These are phyloP conservation scores for Ambrosiella xylebori DNA, from an alignment of 2,329 filamentous ascomycete species.

Conservation along the genomic window DNA sequence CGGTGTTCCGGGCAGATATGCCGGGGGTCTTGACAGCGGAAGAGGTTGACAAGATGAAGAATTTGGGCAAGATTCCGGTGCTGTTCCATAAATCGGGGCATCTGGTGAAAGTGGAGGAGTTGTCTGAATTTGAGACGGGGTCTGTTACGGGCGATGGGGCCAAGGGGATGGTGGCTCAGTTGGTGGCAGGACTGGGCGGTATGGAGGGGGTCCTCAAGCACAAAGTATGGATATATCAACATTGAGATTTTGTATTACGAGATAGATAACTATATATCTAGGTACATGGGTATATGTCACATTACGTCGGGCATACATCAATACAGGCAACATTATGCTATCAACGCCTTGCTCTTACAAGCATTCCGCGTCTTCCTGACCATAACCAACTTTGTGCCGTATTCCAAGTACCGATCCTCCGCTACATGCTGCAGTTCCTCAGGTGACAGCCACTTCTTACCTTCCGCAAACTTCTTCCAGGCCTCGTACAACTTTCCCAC, in stretches of 20 bases:
- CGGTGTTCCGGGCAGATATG: conserved; percentile 44
- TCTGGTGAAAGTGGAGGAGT: conserved; percentile 30
- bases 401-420: not conserved
- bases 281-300: not conserved
- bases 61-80: conserved; percentile 43
- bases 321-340: not conserved
- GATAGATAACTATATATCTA: not conserved
- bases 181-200: conserved; percentile 46
- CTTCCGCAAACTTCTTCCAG: not conserved
- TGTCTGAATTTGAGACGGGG: conserved; percentile 42
- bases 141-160: conserved; percentile 33
- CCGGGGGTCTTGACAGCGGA: conserved; percentile 45
- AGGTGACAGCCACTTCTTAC: not conserved
- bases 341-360: not conserved
- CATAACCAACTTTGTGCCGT: not conserved
- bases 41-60: conserved; percentile 31
- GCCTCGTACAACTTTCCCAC: not conserved
- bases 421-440: not conserved
- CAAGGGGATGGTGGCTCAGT: conserved; percentile 47
- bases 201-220: conserved; percentile 33
- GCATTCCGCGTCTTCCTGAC: not conserved
- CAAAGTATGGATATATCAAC: conserved; percentile 25
- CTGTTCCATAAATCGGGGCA: conserved; percentile 24
- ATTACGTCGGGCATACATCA: no score
- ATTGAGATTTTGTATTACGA: conserved; percentile 24